Base-by-base conservation (phyloP, 768 basidiomycete genomes). In the Trametes coccinea region DNA sequence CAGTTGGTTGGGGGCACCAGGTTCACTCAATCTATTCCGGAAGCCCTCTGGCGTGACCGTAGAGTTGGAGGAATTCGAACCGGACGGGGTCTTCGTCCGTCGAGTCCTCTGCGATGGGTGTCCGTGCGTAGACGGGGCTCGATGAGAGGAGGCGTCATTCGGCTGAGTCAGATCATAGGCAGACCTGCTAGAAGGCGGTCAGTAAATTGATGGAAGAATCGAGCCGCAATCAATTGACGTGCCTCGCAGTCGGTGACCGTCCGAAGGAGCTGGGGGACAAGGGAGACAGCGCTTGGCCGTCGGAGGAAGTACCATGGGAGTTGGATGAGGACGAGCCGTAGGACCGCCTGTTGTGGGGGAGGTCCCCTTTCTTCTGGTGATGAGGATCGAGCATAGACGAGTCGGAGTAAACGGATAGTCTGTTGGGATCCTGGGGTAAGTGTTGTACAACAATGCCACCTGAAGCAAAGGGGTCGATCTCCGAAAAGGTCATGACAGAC, bases 391-490 rank as follows among this genome's bases (percentile, higher is more conserved):
- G 73, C 47, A 75, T 71, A 16, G 85, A 86, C 52, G 78, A 72
- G 61, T 79, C 80, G 0, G 86, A 85, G 66, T 82, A 80, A 13
- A 76, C 79, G 27, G 86, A 86, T 31, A 83, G 74, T 58, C 79
- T 79, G 68, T 75, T 81, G 22, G 75, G 78, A 65, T 82, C 82
- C 46, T 60, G 73, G 45, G 46, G 72, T 66, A 55, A 62, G 76
- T 74, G 73, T 70, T 73, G 75, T 65, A 80, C 64, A 27, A 81
- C 70, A 39, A 82, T 76, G 45, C 77, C 76, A 46, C 78, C 77
- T 17, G 82, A 78, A 30, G 84, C 84, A 67, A 89, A 88, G 5
- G 87, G 87, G 74, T 89, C 87, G 6, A 76, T 60, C 66, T 89
- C 88, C 9, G 85, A 83, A 27, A 86, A 77, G 3, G 86, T 86